phyloP scores from a whole-genome alignment of 2,329 filamentous ascomycete species.

The Fusarium buharicum region DNA sequence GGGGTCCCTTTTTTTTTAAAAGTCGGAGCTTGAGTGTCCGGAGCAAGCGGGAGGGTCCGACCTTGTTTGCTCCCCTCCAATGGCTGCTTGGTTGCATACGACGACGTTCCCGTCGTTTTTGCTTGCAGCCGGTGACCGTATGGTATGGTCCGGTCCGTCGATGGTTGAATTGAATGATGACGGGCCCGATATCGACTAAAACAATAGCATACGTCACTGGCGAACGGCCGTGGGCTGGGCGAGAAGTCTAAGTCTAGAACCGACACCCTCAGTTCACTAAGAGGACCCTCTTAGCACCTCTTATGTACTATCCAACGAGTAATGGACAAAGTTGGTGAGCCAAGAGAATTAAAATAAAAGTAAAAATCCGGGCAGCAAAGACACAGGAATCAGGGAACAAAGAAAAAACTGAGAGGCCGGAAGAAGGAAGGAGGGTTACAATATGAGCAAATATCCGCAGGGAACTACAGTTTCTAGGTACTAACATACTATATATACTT shows the following conservation, averaged over 20 bases:
- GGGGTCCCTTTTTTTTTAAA: conserved; percentile 31
- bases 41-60: conserved; percentile 23
- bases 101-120: conserved; percentile 2
- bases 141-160: neutral
- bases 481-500: conserved; percentile 33
- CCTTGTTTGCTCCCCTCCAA: conserved; percentile 18
- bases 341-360: conserved; percentile 19
- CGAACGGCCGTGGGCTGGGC: conserved; percentile 35
- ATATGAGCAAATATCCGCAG: conserved; percentile 16
- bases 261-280: conserved; percentile 38
- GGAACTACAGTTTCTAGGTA: conserved; percentile 37
- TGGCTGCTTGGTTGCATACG: conserved; percentile 11
- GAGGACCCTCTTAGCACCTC: conserved; percentile 29
- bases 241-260: conserved; percentile 41
- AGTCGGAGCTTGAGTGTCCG: conserved; percentile 22
- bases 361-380: conserved; percentile 6
- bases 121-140: conserved; percentile 12
- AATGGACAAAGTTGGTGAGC: conserved; percentile 38
- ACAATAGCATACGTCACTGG: conserved; percentile 43
- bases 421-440: conserved; percentile 20
- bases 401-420: conserved; percentile 4
- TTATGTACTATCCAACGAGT: conserved; percentile 24
- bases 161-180: conserved; percentile 40
- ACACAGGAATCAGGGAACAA: conserved; percentile 22
- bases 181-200: conserved; percentile 23